A percentile compares a stretch with the other conserved stretches of the same genome.
These are phyloP conservation scores for Paecilomyces formosus DNA, from an alignment of 2,329 filamentous ascomycete genomes.

Conservation along the genomic window DNA sequence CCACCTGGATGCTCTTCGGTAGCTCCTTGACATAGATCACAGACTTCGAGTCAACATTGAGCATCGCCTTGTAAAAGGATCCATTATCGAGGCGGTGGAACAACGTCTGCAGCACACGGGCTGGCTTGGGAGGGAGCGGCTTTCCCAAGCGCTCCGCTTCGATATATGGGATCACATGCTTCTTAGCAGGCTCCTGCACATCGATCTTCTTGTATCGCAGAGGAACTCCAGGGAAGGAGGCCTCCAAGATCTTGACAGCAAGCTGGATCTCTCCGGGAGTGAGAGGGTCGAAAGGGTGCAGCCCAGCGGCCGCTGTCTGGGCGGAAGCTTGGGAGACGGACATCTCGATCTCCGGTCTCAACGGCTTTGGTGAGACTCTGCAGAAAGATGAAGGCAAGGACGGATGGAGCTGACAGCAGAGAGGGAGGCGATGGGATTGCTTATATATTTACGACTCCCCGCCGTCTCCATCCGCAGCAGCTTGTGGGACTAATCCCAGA, in stretches of 20 bases:
- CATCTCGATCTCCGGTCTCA: not conserved
- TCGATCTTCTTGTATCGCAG: constrained; percentile 59
- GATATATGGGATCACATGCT: constrained; percentile 51
- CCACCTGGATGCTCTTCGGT: constrained; percentile 41
- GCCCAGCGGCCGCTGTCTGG: constrained; percentile 6
- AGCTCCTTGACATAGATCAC: constrained; percentile 35
- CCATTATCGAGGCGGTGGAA: constrained; percentile 32
- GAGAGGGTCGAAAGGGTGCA: constrained; percentile 35
- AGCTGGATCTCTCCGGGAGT: constrained; percentile 32
- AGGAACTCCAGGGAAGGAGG: constrained; percentile 26
- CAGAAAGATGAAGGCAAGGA: not conserved
- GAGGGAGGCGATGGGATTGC: not conserved
- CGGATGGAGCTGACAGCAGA: not conserved
- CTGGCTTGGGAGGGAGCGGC: constrained; percentile 43
- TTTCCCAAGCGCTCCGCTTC: constrained; percentile 53
- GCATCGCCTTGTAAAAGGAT: constrained; percentile 35
- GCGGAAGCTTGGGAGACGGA: no score
- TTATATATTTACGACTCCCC: not conserved
- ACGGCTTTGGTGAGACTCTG: not conserved
- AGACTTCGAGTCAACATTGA: constrained; percentile 32
- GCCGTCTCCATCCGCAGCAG: not conserved
- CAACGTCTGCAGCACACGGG: constrained; percentile 48
- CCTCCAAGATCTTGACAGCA: constrained; percentile 30
- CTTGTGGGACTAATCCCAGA: not conserved
- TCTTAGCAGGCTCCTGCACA: constrained; percentile 58